These are phyloP conservation scores for Pythium rhizo-oryzae DNA, from an alignment of 352 stramenopile species.

Conservation along the genomic window DNA sequence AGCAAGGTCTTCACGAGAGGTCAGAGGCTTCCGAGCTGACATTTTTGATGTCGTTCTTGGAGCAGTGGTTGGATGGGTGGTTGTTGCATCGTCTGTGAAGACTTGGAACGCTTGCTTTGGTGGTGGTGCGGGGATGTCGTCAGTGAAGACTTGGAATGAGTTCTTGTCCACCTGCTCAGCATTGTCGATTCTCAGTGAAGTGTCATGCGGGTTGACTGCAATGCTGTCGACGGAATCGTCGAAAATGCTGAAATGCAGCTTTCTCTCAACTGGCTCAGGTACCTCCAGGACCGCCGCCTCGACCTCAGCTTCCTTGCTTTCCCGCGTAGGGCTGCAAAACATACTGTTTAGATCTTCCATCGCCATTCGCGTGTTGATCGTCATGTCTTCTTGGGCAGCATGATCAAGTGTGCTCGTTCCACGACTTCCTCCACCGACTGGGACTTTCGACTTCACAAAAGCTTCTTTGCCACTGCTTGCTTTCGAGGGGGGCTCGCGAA, in stretches of 20 bases:
- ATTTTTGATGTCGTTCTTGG: constrained; percentile 25
- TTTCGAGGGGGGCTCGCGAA: neutral
- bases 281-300: constrained; percentile 47
- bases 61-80: neutral
- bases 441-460: neutral
- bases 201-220: constrained; percentile 47
- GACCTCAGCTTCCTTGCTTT: constrained; percentile 31
- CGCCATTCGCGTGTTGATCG: constrained; percentile 84
- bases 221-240: constrained; percentile 80
- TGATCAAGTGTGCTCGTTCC: constrained; percentile 27
- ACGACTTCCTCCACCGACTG: neutral
- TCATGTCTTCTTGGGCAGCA: constrained; percentile 82
- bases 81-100: constrained; percentile 2
- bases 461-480: neutral
- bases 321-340: constrained; percentile 80
- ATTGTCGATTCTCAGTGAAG: constrained; percentile 49
- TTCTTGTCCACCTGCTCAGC: constrained; percentile 44
- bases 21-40: constrained; percentile 59
- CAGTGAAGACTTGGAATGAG: constrained; percentile 51
- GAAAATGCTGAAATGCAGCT: constrained; percentile 85
- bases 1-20: constrained; percentile 69
- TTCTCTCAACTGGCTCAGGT: constrained; percentile 77
- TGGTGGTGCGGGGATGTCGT: constrained; percentile 31
- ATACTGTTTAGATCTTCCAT: constrained; percentile 87
- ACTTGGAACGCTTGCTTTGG: constrained; percentile 15